Percentiles rank a stretch among this genome's conserved stretches.
Conservation (phyloP, 208 protist genomes). For the Crithidia bombi region DNA sequence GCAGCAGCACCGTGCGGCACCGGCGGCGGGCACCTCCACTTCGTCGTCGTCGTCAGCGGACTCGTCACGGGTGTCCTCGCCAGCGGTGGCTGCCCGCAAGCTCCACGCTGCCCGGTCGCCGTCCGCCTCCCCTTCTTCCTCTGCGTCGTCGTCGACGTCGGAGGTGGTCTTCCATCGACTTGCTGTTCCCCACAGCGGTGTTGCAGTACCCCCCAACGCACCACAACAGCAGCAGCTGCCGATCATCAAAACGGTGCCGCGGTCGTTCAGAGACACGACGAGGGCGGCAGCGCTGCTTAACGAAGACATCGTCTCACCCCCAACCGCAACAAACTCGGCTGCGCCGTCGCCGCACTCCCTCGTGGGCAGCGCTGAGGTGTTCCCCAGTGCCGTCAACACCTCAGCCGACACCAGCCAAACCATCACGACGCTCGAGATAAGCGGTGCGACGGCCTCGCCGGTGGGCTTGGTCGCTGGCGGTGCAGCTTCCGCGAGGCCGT, state of each 20-base stretch:
- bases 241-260: background rate
- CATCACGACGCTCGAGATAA: background rate
- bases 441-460: background rate
- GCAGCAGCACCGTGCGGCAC: background rate
- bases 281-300: background rate
- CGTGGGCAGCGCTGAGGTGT: background rate
- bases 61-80: constrained; percentile 3
- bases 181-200: background rate
- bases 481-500: too few relatives aligned
- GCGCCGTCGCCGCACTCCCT: background rate
- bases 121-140: constrained; percentile 15
- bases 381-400: constrained; percentile 13
- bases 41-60: constrained; percentile 7
- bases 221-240: background rate
- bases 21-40: background rate
- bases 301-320: background rate
- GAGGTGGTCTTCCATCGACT: constrained; percentile 17
- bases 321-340: background rate
- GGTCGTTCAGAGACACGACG: background rate
- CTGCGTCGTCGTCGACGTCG: constrained; percentile 17
- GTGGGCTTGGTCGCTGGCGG: background rate
- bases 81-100: background rate
- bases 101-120: background rate
- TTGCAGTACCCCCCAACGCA: background rate
- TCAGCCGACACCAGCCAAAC: constrained; percentile 15